Evolutionary conservation across 1,284 basidiomycete species (phyloP).

Genomic region (Rhodotorula sp.): DNA sequence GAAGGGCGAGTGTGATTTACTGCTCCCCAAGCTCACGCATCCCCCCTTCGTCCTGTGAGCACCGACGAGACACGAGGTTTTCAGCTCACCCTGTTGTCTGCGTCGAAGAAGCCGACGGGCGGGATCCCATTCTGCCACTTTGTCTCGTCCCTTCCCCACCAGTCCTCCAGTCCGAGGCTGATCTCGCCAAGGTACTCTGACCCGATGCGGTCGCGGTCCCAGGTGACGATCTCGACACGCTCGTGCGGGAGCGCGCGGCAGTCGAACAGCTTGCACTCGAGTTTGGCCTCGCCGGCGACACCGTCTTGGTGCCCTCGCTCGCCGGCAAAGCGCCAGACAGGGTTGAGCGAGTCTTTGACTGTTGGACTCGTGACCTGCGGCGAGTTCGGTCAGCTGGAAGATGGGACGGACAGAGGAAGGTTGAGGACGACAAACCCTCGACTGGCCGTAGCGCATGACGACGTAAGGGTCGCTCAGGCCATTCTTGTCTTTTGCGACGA

Average conservation of each 20-base stretch:
- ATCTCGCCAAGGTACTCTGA: slow-evolving; percentile 83
- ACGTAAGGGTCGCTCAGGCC: slow-evolving; percentile 51
- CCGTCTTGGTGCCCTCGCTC: slow-evolving; percentile 40
- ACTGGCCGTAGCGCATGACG: slow-evolving; percentile 43
- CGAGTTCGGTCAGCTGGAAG: slow-evolving; percentile 58
- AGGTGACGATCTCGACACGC: slow-evolving; percentile 76
- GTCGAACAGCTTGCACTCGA: slow-evolving; percentile 73
- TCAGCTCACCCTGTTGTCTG: slow-evolving; percentile 52
- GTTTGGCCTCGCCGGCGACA: slow-evolving; percentile 69
- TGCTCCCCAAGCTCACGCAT: neutral
- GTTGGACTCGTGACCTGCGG: slow-evolving; percentile 74
- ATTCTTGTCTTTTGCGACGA: slow-evolving; percentile 57
- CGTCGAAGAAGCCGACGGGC: slow-evolving; percentile 30
- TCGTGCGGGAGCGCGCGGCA: slow-evolving; percentile 22
- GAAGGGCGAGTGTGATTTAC: slow-evolving; percentile 54
- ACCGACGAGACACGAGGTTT: slow-evolving; percentile 49
- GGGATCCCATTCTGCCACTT: slow-evolving; percentile 46
- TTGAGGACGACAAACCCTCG: neutral
- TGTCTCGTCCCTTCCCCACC: slow-evolving; percentile 61
- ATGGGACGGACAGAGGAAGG: neutral
- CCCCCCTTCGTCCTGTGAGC: slow-evolving; percentile 51
- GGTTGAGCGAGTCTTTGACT: slow-evolving; percentile 75
- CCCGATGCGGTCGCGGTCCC: slow-evolving; percentile 75
- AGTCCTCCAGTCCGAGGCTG: slow-evolving; percentile 71
- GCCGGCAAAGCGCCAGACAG: slow-evolving; percentile 58